Base-by-base conservation (phyloP, 352 stramenopile species). In the Aphanomyces stellatus region DNA sequence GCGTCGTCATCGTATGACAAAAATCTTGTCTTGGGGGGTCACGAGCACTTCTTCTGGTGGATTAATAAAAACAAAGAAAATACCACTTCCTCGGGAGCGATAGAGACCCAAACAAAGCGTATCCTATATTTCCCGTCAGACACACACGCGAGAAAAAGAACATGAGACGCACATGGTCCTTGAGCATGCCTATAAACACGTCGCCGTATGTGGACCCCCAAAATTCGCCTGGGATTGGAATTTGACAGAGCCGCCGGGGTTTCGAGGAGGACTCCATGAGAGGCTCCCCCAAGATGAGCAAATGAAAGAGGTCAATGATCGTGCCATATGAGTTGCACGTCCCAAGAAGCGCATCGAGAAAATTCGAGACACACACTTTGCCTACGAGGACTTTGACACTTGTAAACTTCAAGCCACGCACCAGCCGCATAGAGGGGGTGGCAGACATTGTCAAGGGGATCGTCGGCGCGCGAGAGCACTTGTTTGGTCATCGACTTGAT, bases 331-430 rank as follows among this genome's bases (percentile, higher is more conserved):
- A 79, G 1, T 79, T 85, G 13, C 78, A 82, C 3, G 74, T 79
- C 0, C 81, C 81, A 27, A 90, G 74, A 22, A 92, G 63, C 19
- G 83, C 76, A 57, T 92, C 81, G 70, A 88, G 76, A 34, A 87
- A 72, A 53, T 92, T 90, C 1, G 81, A 81, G 34, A 90, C 88
- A 64, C 79, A 87, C 48, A 92, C 80, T 60, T 88, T 77, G 0
- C 83, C 81, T 67, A 67, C 24, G 17, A 15, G 17, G 22, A 28
- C 22, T 7, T 35, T 11, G 37, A n/a, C 17, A 59, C 11, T 19
- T 46, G 17, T 22, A 22, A 53, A 28, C 1, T 11, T 35, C 15
- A 59, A 31, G 6, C n/a, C 17, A 6, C 30, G 24, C 51, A 67
- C 60, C 60, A 15, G 60, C 31, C 3, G 60, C 60, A 34, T 67